These are phyloP conservation scores for Rhododendron ovatum DNA, from an alignment of 148 eudicot species.

Conservation along the genomic window DNA sequence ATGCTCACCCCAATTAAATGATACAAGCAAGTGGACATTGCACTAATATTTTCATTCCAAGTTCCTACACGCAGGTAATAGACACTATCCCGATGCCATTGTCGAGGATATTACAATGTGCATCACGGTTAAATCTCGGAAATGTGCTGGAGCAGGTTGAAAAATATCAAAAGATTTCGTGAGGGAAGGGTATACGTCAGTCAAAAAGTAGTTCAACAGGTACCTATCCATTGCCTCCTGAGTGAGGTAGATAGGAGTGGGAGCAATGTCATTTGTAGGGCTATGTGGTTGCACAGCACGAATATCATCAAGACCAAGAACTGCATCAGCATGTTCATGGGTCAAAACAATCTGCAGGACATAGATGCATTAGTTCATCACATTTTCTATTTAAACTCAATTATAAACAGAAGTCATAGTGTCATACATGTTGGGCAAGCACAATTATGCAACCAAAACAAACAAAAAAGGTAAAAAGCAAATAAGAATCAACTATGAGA, in stretches of 20 bases:
- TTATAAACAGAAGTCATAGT: too few relatives aligned
- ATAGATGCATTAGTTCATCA: background rate
- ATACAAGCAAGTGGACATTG: background rate
- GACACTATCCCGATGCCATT: background rate
- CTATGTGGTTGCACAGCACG: slow-evolving; percentile 88
- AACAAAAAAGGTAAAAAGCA: background rate
- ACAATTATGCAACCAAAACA: too few relatives aligned
- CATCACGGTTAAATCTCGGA: background rate
- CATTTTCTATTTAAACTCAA: too few relatives aligned
- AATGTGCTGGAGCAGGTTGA: background rate
- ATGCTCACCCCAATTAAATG: background rate
- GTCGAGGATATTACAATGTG: background rate
- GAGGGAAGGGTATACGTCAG: background rate
- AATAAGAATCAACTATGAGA: background rate
- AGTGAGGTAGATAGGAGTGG: slow-evolving; percentile 81
- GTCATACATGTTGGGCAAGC: too few relatives aligned
- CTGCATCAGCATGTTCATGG: slow-evolving; percentile 98
- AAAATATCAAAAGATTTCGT: background rate
- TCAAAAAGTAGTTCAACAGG: background rate
- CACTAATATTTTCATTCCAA: background rate
- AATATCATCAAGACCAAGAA: slow-evolving; percentile 92
- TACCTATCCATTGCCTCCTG: slow-evolving; percentile 82
- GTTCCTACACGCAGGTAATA: background rate
- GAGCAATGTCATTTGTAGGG: slow-evolving; percentile 74
- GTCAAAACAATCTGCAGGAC: slow-evolving; percentile 76